Base-by-base conservation (phyloP, 495 filamentous ascomycete genomes). In the Penicillium paxilli region DNA sequence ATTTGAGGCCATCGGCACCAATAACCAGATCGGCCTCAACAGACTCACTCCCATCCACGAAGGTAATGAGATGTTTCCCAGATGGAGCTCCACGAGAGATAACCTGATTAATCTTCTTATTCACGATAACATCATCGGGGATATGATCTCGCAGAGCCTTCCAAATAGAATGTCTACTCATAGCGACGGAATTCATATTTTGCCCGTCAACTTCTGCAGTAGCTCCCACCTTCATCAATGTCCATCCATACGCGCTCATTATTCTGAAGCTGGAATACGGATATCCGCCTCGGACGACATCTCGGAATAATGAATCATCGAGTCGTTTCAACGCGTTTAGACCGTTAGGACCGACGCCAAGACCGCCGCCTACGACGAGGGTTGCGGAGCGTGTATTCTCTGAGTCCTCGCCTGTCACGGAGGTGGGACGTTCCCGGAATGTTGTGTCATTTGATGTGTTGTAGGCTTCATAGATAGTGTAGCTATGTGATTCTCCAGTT, bases 261-360 rank as follows among this genome's bases (percentile, higher is more conserved):
- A 54, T 66, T 22, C 64, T 67, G 53, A 80, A 55, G 2, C 62
- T 54, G 22, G 65, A 74, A 38, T 66, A 58, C 0, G 60, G 50
- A 49, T 78, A 75, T 20, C 75, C 76, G 22, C 61, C 54, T 11
- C 58, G 59, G 10, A 62, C 60, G 16, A 77, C 65, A 11, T 70
- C 66, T 14, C 50, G 59, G 42, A 76, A 60, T 10, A 83, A 55
- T 4, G 45, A 40, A 26, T 63, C 52, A 58, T 74, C 64, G 2
- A 83, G 69, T 17, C 70, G 65, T 23, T 65, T 52, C 1, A 83
- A 62, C 5, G 78, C 72, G 33, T 70, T 63, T 32, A 83, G 67
- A 14, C 81, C 79, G 54, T 82, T 84, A 3, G 80, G 73, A 8
- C 62, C 69, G 37, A 83, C 47, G 28, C 71, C 80, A 2, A 83